Base-by-base conservation (phyloP, 306 rosid species). In the Cucurbita maxima region DNA sequence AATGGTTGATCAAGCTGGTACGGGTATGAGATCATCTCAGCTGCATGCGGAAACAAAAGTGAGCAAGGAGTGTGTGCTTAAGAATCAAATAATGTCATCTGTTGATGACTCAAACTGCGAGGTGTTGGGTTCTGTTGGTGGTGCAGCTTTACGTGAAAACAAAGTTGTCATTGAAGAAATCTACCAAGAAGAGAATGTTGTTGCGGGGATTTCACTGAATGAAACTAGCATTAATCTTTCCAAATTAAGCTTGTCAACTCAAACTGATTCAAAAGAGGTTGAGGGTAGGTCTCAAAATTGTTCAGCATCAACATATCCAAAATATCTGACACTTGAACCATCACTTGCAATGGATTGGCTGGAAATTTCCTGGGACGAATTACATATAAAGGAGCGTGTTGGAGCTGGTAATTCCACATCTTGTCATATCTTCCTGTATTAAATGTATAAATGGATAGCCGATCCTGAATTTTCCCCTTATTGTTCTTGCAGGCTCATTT, bases 281-380 rank as follows among this genome's bases (percentile, higher is more conserved):
- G 84, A 76, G 63, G 79, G 71, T 43, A 77, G 58, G 79, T 68
- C 74, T 75, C 92, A 76, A 76, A 85, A 75, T 76, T 82, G 51
- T 71, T 66, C 86, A 44, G 77, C 84, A 56, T 76, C 73, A 70
- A 83, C 71, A 53, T 71, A 86, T 81, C 95, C 91, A 19, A 81
- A 81, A 78, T 94, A 91, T 74, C 64, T 91, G 78, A 85, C 73
- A 79, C 89, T 94, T 62, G 97, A 94, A 81, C 99, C 99, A 13
- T 89, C 97, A 76, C 96, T 94, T 61, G 95, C 99, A 81, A 91
- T 91, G 97, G 97, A 94, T 77, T 94, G 99, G 99, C 92, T 94
- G 79, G 99, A 94, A 83, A 94, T 94, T 76, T 83, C 97, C 6
- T 94, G 99, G 99, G 95, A 94, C 38, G 99, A 94, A 75, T 81